These are phyloP conservation scores for Neocucurbitaria cava DNA, from an alignment of 2,329 filamentous ascomycete genomes.

Conservation along the genomic window DNA sequence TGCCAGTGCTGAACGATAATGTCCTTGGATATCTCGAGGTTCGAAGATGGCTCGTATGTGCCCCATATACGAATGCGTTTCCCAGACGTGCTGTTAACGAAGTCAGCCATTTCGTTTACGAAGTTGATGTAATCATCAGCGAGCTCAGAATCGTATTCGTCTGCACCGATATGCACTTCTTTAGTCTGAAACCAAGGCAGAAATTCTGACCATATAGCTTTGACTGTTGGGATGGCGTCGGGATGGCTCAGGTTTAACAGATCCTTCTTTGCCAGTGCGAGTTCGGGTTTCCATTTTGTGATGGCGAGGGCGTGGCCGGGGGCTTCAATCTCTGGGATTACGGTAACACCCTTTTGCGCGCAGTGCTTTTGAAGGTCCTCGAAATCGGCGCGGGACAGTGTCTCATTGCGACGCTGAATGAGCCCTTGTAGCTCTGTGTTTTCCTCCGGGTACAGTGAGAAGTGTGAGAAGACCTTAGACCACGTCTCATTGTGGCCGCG, in stretches of 20 bases:
- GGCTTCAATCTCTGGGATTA: slow-evolving; percentile 49
- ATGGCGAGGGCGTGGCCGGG: slow-evolving; percentile 48
- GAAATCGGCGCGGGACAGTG: slow-evolving; percentile 42
- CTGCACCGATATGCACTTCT: slow-evolving; percentile 48
- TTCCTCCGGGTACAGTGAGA: slow-evolving; percentile 49
- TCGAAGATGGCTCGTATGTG: slow-evolving; percentile 53
- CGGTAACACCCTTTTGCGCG: slow-evolving; percentile 44
- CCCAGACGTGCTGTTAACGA: slow-evolving; percentile 38
- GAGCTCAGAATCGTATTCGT: slow-evolving; percentile 45
- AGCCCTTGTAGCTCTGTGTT: slow-evolving; percentile 43
- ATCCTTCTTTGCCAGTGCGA: slow-evolving; percentile 45
- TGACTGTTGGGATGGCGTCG: slow-evolving; percentile 45
- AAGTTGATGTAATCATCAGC: slow-evolving; percentile 49
- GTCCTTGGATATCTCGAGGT: slow-evolving; percentile 49
- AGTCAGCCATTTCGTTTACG: slow-evolving; percentile 46
- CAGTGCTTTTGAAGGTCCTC: slow-evolving; percentile 46
- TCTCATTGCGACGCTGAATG: slow-evolving; percentile 46
- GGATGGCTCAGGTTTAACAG: slow-evolving; percentile 47
- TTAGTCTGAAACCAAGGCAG: slow-evolving; percentile 49
- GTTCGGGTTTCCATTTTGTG: slow-evolving; percentile 50
- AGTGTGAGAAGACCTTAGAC: slow-evolving; percentile 56
- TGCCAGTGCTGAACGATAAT: slow-evolving; percentile 59
- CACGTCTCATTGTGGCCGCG: slow-evolving; percentile 56
- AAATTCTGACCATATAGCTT: slow-evolving; percentile 48
- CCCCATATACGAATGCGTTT: slow-evolving; percentile 49